phyloP scores from a whole-genome alignment of 805 yeast species.

The Metschnikowia rubicola region DNA sequence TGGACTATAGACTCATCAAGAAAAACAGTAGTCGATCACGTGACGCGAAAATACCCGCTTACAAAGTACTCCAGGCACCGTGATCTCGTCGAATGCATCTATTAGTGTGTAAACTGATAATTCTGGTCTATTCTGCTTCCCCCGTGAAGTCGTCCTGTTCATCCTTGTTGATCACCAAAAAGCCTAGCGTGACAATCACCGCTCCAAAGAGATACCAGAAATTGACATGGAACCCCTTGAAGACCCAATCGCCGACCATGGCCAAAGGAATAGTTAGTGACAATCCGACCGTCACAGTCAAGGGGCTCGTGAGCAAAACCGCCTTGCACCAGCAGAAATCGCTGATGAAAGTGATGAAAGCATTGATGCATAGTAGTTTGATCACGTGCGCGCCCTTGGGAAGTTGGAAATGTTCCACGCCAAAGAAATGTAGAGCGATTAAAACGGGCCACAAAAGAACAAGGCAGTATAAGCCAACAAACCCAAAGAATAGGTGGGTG shows the following conservation, averaged over 20 bases:
- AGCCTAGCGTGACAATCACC: conserved; percentile 70
- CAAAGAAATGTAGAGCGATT: conserved; percentile 56
- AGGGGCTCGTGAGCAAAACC: conserved; percentile 86
- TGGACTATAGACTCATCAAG: too few species aligned
- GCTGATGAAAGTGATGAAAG: conserved; percentile 74
- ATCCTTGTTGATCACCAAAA: conserved; percentile 76
- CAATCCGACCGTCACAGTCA: conserved; percentile 93
- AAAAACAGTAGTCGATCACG: too few species aligned
- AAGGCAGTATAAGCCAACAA: conserved; percentile 83
- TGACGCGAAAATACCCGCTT: too few species aligned
- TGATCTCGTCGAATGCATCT: too few species aligned
- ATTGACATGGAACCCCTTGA: conserved; percentile 63
- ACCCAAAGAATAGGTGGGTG: conserved; percentile 88
- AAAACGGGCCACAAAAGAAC: conserved; percentile 80
- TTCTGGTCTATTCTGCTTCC: conserved; percentile 1
- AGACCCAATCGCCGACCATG: conserved; percentile 81
- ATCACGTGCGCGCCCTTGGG: conserved; percentile 57
- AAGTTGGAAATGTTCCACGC: conserved; percentile 66
- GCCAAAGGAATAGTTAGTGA: conserved; percentile 90
- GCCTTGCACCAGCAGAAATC: conserved; percentile 97
- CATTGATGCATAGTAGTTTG: conserved; percentile 57
- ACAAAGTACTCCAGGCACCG: too few species aligned
- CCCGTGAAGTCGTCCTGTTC: conserved; percentile 58
- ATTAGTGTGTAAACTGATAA: too few species aligned
- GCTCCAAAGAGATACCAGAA: conserved; percentile 77